Conservation (phyloP, 257 asterid species). For the Nicotiana sylvestris region DNA sequence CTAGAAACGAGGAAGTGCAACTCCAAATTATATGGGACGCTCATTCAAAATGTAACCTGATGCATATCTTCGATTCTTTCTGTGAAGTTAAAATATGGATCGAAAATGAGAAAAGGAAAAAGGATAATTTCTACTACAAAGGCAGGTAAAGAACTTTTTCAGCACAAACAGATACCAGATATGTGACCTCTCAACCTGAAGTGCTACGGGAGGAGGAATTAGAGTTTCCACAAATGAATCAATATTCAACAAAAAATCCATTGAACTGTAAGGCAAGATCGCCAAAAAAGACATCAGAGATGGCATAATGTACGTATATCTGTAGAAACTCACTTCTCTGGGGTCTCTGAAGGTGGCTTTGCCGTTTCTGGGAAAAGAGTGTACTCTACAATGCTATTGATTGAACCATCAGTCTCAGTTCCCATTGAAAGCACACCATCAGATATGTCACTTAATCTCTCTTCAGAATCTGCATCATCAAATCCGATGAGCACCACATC, state of each 20-base stretch:
- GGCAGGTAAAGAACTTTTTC: not conserved
- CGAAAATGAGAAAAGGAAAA: not conserved
- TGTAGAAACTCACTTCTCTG: conserved; percentile 55
- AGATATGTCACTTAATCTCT: conserved; percentile 90
- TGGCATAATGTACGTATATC: not conserved
- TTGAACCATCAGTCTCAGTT: conserved; percentile 84
- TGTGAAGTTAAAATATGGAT: not conserved
- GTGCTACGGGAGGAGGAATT: not conserved
- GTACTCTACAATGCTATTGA: conserved; percentile 72
- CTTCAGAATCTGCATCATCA: conserved; percentile 82
- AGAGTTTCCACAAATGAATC: not conserved
- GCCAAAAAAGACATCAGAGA: not conserved
- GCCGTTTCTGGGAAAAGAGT: conserved; percentile 73
- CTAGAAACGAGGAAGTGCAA: not conserved
- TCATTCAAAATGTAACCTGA: not conserved
- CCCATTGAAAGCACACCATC: conserved; percentile 95
- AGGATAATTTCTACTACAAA: not conserved
- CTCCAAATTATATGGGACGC: not conserved
- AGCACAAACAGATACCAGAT: not conserved
- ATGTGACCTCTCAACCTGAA: not conserved
- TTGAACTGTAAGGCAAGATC: not conserved
- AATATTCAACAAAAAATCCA: not conserved
- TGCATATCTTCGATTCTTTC: not conserved
- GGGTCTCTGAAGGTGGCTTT: conserved; percentile 45
- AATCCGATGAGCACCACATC: conserved; percentile 68